These are phyloP conservation scores for Penicillium sp. DNA, from an alignment of 2,329 filamentous ascomycete genomes.

Conservation along the genomic window DNA sequence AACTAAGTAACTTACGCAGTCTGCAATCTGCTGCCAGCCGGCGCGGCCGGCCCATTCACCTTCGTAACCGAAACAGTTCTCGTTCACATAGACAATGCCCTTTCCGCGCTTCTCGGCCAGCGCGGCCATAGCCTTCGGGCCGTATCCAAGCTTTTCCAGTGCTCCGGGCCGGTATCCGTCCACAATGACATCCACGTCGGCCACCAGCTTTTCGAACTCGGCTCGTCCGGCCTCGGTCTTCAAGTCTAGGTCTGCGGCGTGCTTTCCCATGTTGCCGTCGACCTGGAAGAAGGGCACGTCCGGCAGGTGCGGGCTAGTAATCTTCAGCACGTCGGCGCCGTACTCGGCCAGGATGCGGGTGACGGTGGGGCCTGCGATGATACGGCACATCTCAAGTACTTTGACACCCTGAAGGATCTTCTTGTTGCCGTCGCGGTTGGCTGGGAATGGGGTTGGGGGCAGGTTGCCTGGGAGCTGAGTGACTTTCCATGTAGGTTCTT, in stretches of 20 bases:
- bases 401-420: conserved; percentile 56
- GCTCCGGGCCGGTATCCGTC: conserved; percentile 67
- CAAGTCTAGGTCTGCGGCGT: conserved; percentile 60
- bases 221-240: conserved; percentile 51
- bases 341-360: conserved; percentile 68
- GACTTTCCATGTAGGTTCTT: conserved; percentile 37
- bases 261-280: conserved; percentile 68
- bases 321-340: conserved; percentile 67
- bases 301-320: conserved; percentile 62
- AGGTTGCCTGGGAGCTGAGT: conserved; percentile 25
- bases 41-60: conserved; percentile 60
- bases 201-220: conserved; percentile 56
- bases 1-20: conserved; percentile 49
- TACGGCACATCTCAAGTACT: conserved; percentile 68
- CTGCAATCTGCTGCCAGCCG: conserved; percentile 69
- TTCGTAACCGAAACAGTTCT: conserved; percentile 65
- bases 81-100: conserved; percentile 65
- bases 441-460: conserved; percentile 27
- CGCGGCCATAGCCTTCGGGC: conserved; percentile 50
- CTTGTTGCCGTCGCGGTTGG: conserved; percentile 29
- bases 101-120: conserved; percentile 53
- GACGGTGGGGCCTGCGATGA: conserved; percentile 71
- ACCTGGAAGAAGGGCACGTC: conserved; percentile 70
- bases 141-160: conserved; percentile 60
- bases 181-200: conserved; percentile 60